These are phyloP conservation scores for Dipteronia dyeriana DNA, from an alignment of 345 rosid species.

Conservation along the genomic window DNA sequence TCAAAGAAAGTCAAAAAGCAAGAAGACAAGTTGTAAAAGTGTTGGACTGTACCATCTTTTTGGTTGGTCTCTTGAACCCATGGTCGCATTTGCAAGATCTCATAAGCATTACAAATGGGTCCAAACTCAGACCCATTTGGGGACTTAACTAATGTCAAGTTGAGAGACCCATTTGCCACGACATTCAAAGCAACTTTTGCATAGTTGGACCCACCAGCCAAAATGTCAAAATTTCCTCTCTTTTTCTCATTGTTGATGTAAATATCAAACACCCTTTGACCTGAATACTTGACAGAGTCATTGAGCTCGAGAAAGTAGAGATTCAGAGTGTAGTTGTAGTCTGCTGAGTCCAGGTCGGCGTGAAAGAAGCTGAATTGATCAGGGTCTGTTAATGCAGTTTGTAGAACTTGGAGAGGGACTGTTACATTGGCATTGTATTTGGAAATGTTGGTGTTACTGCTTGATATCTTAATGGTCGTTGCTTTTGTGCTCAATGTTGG, in stretches of 20 bases:
- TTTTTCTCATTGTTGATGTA: conserved; percentile 40
- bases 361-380: conserved; percentile 41
- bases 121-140: conserved; percentile 42
- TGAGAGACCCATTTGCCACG: conserved; percentile 47
- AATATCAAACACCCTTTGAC: conserved; percentile 57
- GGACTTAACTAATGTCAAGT: conserved; percentile 54
- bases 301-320: conserved; percentile 68
- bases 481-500: conserved; percentile 26
- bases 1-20: neutral
- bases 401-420: conserved; percentile 54
- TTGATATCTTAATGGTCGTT: conserved; percentile 7
- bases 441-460: conserved; percentile 3
- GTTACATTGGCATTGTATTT: conserved; percentile 10
- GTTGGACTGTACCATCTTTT: conserved; percentile 42
- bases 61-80: conserved; percentile 36
- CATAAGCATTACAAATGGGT: conserved; percentile 65
- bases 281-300: conserved; percentile 25
- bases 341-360: conserved; percentile 28
- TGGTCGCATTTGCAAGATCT: conserved; percentile 49
- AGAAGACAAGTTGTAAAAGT: neutral
- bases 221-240: conserved; percentile 38
- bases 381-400: conserved; percentile 38
- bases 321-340: conserved; percentile 44
- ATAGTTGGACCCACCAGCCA: conserved; percentile 40
- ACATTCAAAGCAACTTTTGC: conserved; percentile 32